Base-by-base conservation (phyloP, 345 rosid genomes). In the Eutrema yunnanense region DNA sequence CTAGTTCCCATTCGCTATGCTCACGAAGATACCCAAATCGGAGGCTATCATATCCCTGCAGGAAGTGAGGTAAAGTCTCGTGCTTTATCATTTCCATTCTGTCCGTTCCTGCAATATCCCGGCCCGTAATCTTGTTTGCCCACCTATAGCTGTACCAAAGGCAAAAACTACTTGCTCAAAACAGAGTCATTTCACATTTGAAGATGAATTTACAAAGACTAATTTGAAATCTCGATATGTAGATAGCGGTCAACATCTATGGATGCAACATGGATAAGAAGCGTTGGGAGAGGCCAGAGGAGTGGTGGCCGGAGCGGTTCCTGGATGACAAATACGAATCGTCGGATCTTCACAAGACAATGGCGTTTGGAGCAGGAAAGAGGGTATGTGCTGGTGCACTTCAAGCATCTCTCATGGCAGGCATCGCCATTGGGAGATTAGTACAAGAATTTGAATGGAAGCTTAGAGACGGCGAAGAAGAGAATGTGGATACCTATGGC, bases 331-430 rank as follows among this genome's bases (percentile, higher is more conserved):
- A 74, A 67, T 82, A 80, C 41, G 93, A 88, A 74, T 56, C 75
- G 0, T 29, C 72, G 16, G 96, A 92, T 66, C 67, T 92, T 69
- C 78, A 88, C 78, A 88, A 89, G 84, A 95, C 96, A 9, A 88
- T 90, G 96, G 99, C 96, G 0, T 95, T 95, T 33, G 99, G 99
- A 52, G 87, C 88, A 0, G 97, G 97, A 40, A 95, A 83, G 72
- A 86, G 92, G 76, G 81, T 66, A 5, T 90, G 99, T 32, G 93
- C 96, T 2, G 97, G 96, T 41, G 79, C 93, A 34, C 86, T 87
- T 22, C 89, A 88, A 77, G 97, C 97, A 2, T 81, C 74, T 67
- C 50, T 85, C 37, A 74, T 92, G 51, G 80, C 78, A 14, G 86
- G 90, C 40, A 65, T 82, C 1, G 79, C 92, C 1, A 85, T 94